These are phyloP conservation scores for Leishmania turanica DNA, from an alignment of 208 protist genomes.

Conservation along the genomic window DNA sequence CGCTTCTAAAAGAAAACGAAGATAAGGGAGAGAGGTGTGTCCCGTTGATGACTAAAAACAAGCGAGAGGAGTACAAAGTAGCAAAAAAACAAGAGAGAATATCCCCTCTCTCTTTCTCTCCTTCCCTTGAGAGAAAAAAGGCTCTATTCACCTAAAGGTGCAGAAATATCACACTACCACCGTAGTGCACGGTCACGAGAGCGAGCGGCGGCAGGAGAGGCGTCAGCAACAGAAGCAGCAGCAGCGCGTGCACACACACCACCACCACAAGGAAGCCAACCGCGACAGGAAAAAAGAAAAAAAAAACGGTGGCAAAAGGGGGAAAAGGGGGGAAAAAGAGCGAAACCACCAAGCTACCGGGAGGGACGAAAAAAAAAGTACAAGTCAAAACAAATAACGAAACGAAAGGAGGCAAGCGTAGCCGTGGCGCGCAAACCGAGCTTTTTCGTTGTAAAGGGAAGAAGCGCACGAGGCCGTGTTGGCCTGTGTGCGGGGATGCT, in stretches of 20 bases:
- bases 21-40: not conserved
- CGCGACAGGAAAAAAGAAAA: not conserved
- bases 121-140: not conserved
- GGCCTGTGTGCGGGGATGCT: not conserved
- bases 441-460: not conserved
- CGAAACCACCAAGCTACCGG: slow-evolving; percentile 4
- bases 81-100: not conserved
- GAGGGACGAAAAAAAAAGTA: not conserved
- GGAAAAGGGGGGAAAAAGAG: not conserved
- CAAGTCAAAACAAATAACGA: not conserved
- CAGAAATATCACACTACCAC: slow-evolving; percentile 3
- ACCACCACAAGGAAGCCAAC: not conserved
- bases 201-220: not conserved
- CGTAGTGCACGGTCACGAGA: not conserved
- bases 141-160: not conserved
- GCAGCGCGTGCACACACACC: not conserved
- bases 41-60: not conserved
- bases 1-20: not conserved
- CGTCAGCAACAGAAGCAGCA: not conserved
- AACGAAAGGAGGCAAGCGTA: not conserved
- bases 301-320: not conserved
- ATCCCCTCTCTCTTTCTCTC: not conserved
- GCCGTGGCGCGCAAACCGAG: not conserved
- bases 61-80: not conserved
- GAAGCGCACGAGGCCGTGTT: not conserved